Evolutionary conservation across 331 rosid genomes (phyloP).

Genomic region (Quercus phellos): DNA sequence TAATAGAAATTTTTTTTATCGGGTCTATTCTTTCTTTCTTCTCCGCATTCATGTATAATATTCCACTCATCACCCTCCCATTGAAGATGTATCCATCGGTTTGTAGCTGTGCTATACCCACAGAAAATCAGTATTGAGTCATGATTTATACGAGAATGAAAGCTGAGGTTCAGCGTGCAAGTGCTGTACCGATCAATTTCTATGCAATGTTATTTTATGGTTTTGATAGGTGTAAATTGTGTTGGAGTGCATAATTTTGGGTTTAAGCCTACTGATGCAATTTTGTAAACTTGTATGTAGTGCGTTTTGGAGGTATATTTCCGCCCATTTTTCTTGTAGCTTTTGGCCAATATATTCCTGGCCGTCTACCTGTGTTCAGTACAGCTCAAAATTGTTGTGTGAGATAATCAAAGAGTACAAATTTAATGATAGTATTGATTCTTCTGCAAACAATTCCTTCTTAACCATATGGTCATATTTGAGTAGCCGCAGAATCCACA

Average conservation of each 20-base stretch:
- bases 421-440: neutral
- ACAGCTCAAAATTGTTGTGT: neutral
- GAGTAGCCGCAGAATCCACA: neutral
- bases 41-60: conserved; percentile 36
- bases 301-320: conserved; percentile 16
- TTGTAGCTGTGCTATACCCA: conserved; percentile 1
- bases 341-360: neutral
- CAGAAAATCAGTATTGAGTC: conserved; percentile 13
- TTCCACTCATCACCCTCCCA: neutral
- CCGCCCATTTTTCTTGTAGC: conserved; percentile 12
- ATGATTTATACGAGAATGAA: conserved; percentile 24
- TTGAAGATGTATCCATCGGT: neutral
- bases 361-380: conserved; percentile 3
- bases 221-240: conserved; percentile 54
- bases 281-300: conserved; percentile 48
- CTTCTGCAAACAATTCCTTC: neutral
- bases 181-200: conserved; percentile 34
- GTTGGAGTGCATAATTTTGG: conserved; percentile 38
- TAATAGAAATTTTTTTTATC: conserved; percentile 15
- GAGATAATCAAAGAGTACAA: neutral
- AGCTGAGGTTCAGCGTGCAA: conserved; percentile 30
- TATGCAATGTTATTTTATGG: conserved; percentile 7
- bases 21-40: conserved; percentile 26
- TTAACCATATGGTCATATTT: neutral
- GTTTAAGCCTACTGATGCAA: conserved; percentile 30